Evolutionary conservation across 2,329 filamentous ascomycete species (phyloP), one percentile per base, ranked within the genome.

Genomic region (Phaeosphaeriaceae sp.): DNA sequence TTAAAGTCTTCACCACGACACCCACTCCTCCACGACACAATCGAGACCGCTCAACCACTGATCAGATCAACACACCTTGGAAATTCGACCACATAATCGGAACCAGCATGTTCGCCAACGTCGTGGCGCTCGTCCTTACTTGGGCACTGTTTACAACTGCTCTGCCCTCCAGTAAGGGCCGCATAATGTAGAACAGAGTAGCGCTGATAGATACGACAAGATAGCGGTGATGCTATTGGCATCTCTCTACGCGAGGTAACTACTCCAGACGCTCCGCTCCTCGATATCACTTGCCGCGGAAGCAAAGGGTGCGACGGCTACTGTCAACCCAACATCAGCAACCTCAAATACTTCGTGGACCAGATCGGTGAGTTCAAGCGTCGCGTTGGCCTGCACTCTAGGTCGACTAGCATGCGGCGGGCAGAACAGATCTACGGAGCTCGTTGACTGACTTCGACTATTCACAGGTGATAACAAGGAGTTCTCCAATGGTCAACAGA

Each of bases 131-230:
- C 10, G 27, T 21, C 53, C 48, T 56, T 45, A 17, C 33, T 21
- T 51, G 40, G 48, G 48, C 41, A 20, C 21, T 36, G 41, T 41
- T 44, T 24, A 41, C 25, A 17, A 27, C 33, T 25, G 48, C 53
- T 25, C 48, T 46, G 20, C 51, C 51, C 19, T 53, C 40, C 24
- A 31, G 53, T 41, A 47, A 13, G n/a, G 40, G 52, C 11, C 25
- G 10, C 33, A 44, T 10, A 33, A 49, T 9, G 24, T 36, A 7
- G 25, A 17, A 17, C 31, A 22, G 2, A 27, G 22, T 25, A 27
- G 10, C 17, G 21, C 45, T 47, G 27, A 47, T 25, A 6, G 10
- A 5, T 17, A 25, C 9, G 21, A 7, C 45, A 7, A 47, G 45
- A n/a, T 4, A 17, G 9, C 11, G 22, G 22, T 19, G 21, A 19